Evolutionary conservation across 805 yeast genomes (phyloP).

Genomic region (Allodekkera sacchari): DNA sequence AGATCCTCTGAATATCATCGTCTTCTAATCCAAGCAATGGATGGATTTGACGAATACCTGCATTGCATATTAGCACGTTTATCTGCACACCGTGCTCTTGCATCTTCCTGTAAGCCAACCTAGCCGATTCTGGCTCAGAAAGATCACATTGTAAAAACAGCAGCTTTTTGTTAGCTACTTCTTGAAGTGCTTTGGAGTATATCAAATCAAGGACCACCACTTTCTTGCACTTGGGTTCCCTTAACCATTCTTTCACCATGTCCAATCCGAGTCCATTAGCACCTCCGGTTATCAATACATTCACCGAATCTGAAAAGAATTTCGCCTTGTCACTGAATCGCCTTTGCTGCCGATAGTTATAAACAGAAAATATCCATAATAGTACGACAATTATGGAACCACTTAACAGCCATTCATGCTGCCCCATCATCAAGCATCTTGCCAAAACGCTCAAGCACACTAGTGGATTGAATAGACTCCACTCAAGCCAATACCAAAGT

Average conservation of each 20-base stretch:
- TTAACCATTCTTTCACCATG: slow-evolving; percentile 19
- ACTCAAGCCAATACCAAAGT: no score
- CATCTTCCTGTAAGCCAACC: no score
- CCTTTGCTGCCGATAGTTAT: slow-evolving; percentile 7
- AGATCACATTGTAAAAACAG: slow-evolving; percentile 21
- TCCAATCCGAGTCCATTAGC: slow-evolving; percentile 41
- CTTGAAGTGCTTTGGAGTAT: slow-evolving; percentile 10
- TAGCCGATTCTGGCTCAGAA: slow-evolving; percentile 3
- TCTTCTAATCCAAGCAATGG: slow-evolving; percentile 20
- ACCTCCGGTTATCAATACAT: slow-evolving; percentile 35
- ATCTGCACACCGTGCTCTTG: slow-evolving; percentile 8
- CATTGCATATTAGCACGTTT: slow-evolving; percentile 37
- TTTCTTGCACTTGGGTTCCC: slow-evolving; percentile 5
- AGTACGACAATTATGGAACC: slow-evolving; percentile 7
- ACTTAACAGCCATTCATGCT: no score
- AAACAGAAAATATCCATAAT: slow-evolving; percentile 15
- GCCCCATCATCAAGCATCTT: no score
- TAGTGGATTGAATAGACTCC: no score
- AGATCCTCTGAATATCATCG: slow-evolving; percentile 21
- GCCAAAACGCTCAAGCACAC: no score
- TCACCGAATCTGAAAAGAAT: no score
- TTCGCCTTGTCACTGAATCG: no score
- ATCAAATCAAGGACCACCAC: slow-evolving; percentile 28
- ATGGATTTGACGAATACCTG: slow-evolving; percentile 36
- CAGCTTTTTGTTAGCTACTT: slow-evolving; percentile 10